Evolutionary conservation across 2,329 filamentous ascomycete species (phyloP), one percentile per base, ranked within the genome.

Genomic region (Cladosporium sp.): DNA sequence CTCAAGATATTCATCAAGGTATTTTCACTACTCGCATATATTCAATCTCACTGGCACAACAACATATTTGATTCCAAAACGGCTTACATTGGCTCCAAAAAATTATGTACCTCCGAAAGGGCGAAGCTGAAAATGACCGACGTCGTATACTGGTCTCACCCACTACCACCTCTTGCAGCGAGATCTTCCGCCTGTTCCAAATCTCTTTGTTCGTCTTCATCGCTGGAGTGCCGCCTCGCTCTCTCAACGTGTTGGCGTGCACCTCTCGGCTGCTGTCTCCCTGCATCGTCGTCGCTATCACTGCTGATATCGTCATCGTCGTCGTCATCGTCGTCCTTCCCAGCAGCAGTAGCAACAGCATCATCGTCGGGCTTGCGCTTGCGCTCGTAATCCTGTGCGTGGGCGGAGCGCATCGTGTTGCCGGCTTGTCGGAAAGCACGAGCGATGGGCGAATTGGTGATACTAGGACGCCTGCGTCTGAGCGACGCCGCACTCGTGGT

Each of bases 331-430:
- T 71, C 70, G 14, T 67, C 69, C 28, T 65, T 64, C 1, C 10
- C 11, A 39, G 34, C 62, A 6, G 58, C 61, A 11, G 53, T 51
- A 53, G 62, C 62, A 65, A 70, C 60, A 66, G 74, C 73, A 16
- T 81, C 75, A 14, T 80, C 74, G 39, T 82, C 81, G 0, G 83
- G 82, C 30, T 81, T 84, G 68, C 87, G 85, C 76, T 87, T 91
- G 80, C 95, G 90, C 79, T 96, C 91, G 76, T 97, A 98, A 79
- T 98, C 94, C 76, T 96, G 90, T 67, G 87, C 90, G 76, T 98
- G 95, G 6, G 94, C 94, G 67, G 89, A 85, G 4, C 92, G 90
- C 70, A 97, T 83, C n/a, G 93, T 88, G 16, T 84, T 87, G 5
- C 86, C 87, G 14, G 89, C 83, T 1, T 84, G 79, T n/a, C 78